Percentiles rank a stretch among this genome's conserved stretches.
These are phyloP conservation scores for Acanthamoeba healyi DNA, from an alignment of 208 protist genomes.

Conservation along the genomic window DNA sequence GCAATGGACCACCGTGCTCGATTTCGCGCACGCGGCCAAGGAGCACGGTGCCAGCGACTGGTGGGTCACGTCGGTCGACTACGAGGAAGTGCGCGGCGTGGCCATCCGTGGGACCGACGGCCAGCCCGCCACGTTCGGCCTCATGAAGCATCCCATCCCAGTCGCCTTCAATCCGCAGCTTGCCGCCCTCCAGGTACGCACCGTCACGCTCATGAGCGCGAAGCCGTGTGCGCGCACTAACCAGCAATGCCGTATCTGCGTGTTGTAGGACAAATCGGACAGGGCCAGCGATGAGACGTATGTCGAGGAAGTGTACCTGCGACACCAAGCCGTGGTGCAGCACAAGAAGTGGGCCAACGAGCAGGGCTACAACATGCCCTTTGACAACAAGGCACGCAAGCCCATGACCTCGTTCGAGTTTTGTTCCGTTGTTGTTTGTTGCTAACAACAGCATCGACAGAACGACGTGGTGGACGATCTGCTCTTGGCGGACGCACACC, in stretches of 20 bases:
- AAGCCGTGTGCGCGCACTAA: too few species aligned
- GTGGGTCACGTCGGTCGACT: constrained; percentile 8
- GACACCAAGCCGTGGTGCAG: neutral
- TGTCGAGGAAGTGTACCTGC: neutral
- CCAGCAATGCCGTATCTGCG: neutral
- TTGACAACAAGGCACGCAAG: neutral
- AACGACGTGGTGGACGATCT: constrained; percentile 10
- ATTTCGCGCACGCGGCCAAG: constrained; percentile 15
- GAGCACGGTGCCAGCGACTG: constrained; percentile 16
- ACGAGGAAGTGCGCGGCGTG: constrained; percentile 11
- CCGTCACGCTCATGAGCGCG: neutral
- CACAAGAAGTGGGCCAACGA: constrained; percentile 19
- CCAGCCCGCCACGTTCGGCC: constrained; percentile 18
- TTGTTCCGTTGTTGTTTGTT: too few species aligned
- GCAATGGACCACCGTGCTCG: constrained; percentile 41
- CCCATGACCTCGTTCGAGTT: too few species aligned
- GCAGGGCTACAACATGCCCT: neutral
- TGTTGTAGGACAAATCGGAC: neutral
- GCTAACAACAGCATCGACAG: neutral
- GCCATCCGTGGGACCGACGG: neutral
- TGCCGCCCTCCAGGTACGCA: neutral
- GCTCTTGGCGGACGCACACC: neutral
- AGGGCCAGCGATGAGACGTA: neutral
- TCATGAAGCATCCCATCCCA: neutral
- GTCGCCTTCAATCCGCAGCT: neutral